Percentiles rank a stretch among this genome's conserved stretches.
Conservation (phyloP, 164 flowering plant genomes). For the Berberis vulgaris region DNA sequence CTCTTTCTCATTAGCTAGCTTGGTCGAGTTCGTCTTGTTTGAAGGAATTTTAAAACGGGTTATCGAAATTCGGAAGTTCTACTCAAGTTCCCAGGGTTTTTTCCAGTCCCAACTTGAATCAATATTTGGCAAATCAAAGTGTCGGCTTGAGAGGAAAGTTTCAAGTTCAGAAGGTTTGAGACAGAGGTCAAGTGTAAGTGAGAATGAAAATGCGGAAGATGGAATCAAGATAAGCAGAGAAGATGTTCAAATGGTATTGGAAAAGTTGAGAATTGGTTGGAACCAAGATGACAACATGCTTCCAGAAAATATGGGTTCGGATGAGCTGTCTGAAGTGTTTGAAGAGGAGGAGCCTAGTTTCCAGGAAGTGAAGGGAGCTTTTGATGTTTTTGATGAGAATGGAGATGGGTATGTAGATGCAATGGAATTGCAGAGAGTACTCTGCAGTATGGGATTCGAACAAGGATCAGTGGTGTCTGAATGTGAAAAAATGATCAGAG, state of each 20-base stretch:
- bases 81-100: slow-evolving; percentile 4
- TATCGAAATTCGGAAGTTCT: slow-evolving; percentile 2
- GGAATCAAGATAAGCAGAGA: slow-evolving; percentile 14
- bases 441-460: slow-evolving; percentile 13
- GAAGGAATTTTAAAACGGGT: neutral
- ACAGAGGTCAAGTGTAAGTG: slow-evolving; percentile 1
- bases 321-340: slow-evolving; percentile 13
- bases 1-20: slow-evolving; percentile 2
- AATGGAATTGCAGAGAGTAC: slow-evolving; percentile 9
- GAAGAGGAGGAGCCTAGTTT: slow-evolving; percentile 17
- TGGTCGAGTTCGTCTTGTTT: slow-evolving; percentile 4
- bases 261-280: slow-evolving; percentile 16
- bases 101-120: slow-evolving; percentile 1
- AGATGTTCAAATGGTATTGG: slow-evolving; percentile 27
- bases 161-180: neutral
- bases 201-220: slow-evolving; percentile 7
- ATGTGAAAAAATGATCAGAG: slow-evolving; percentile 18
- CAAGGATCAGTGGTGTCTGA: slow-evolving; percentile 16
- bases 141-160: slow-evolving; percentile 4
- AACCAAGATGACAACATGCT: slow-evolving; percentile 5
- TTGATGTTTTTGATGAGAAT: slow-evolving; percentile 10
- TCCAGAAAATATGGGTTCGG: slow-evolving; percentile 15
- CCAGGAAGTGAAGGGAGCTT: slow-evolving; percentile 15
- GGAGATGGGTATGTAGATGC: slow-evolving; percentile 16
- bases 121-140: neutral